Conservation (phyloP, 1,284 basidiomycete species). For the Cryptococcus sp. region DNA sequence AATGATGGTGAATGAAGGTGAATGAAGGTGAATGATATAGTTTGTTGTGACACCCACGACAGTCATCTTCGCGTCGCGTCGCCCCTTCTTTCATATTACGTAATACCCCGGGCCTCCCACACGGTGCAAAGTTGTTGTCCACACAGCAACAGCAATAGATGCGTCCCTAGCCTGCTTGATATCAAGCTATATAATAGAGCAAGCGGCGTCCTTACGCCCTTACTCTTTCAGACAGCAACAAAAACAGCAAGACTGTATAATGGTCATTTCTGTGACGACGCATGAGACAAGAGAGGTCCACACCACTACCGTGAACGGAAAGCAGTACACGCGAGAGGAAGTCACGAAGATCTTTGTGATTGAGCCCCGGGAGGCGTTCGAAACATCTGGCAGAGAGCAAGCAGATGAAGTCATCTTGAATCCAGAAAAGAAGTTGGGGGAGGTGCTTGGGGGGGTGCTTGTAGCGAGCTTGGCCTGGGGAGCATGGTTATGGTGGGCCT, state of each 20-base stretch:
- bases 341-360: slow-evolving; percentile 24
- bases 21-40: background rate
- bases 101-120: no score
- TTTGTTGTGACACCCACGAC: background rate
- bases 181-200: no score
- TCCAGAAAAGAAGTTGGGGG: background rate
- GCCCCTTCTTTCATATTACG: no score
- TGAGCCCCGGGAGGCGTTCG: slow-evolving; percentile 13
- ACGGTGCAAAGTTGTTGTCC: no score
- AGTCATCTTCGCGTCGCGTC: background rate
- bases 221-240: no score
- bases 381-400: background rate
- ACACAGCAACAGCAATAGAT: no score
- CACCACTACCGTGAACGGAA: slow-evolving; percentile 21
- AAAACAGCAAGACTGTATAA: background rate
- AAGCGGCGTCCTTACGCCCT: no score
- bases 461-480: slow-evolving; percentile 9
- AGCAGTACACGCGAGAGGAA: slow-evolving; percentile 13
- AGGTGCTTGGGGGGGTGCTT: background rate
- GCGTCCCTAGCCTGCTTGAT: no score
- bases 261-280: slow-evolving; percentile 25
- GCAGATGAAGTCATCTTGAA: background rate
- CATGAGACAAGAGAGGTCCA: slow-evolving; percentile 4
- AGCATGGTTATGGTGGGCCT: slow-evolving; percentile 18
- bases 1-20: background rate